Conservation (phyloP, 2,329 filamentous ascomycete species). For the Lachnellula hyalina region DNA sequence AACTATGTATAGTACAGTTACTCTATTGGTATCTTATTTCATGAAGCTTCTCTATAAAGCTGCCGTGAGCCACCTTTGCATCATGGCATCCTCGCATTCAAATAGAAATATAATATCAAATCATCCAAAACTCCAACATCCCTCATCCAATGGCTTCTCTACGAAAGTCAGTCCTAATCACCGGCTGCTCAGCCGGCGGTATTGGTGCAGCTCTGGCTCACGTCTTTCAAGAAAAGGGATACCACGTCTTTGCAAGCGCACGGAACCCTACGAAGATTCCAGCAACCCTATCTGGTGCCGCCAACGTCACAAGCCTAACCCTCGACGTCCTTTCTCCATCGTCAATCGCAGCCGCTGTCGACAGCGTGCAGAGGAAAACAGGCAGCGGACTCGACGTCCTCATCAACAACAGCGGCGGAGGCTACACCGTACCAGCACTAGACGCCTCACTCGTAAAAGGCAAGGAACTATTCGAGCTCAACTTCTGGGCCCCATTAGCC, state of each 20-base stretch:
- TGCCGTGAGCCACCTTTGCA: background rate
- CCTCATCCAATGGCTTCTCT: background rate
- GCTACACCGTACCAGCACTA: constrained; percentile 28
- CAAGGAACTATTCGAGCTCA: constrained; percentile 26
- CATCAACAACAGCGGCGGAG: constrained; percentile 39
- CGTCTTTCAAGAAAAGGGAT: constrained; percentile 32
- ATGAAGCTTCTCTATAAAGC: background rate
- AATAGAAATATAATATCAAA: background rate
- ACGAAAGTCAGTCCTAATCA: constrained; percentile 30
- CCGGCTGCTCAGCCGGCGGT: constrained; percentile 35
- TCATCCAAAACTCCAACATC: background rate
- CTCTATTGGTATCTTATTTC: background rate
- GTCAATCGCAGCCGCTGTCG: constrained; percentile 31
- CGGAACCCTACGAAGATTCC: constrained; percentile 32
- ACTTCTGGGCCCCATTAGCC: constrained; percentile 28
- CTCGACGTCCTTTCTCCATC: constrained; percentile 36
- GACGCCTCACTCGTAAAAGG: constrained; percentile 27
- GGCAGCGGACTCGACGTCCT: constrained; percentile 38
- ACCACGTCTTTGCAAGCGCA: constrained; percentile 36
- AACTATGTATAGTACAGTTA: background rate
- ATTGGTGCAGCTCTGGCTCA: constrained; percentile 35
- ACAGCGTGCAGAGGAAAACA: constrained; percentile 29
- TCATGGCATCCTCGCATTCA: background rate
- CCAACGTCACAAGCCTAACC: constrained; percentile 32
- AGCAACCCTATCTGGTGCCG: constrained; percentile 30